Conservation (phyloP, 2,329 filamentous ascomycete genomes). For the Aurifilum marmelostoma region DNA sequence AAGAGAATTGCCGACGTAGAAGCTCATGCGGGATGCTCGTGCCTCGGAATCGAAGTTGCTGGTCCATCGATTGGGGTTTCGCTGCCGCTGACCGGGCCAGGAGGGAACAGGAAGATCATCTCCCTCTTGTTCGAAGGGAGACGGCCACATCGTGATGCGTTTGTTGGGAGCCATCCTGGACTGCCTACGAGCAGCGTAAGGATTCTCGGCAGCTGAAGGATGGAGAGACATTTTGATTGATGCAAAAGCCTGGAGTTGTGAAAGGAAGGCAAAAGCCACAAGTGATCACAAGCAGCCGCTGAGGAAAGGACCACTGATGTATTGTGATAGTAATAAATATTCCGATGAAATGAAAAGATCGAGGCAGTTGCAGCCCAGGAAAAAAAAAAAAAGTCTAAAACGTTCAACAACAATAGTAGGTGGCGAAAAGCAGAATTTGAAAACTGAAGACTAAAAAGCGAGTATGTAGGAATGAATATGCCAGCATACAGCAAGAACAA, state of each 20-base stretch:
- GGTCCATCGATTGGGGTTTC: slow-evolving; percentile 30
- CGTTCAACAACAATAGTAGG: background rate
- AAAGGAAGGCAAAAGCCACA: too few species aligned
- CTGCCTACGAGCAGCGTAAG: slow-evolving; percentile 9
- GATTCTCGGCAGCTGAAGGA: slow-evolving; percentile 10
- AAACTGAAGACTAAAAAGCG: slow-evolving; percentile 6
- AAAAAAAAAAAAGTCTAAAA: background rate
- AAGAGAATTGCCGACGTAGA: slow-evolving; percentile 31
- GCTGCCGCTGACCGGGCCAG: slow-evolving; percentile 24
- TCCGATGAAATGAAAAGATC: background rate
- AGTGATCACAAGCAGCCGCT: background rate
- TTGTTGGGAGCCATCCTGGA: slow-evolving; percentile 24
- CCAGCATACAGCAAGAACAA: slow-evolving; percentile 15
- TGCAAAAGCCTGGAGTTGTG: background rate
- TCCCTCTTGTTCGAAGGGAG: slow-evolving; percentile 26
- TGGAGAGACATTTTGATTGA: slow-evolving; percentile 27
- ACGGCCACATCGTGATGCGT: slow-evolving; percentile 32
- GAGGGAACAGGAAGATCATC: slow-evolving; percentile 20
- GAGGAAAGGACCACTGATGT: slow-evolving; percentile 1
- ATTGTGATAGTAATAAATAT: background rate
- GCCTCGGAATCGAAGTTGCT: slow-evolving; percentile 31
- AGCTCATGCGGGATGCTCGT: slow-evolving; percentile 31
- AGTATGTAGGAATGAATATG: slow-evolving; percentile 12
- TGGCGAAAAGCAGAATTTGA: background rate
- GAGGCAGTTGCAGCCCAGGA: background rate